Evolutionary conservation across 305 asterid genomes (phyloP), one percentile per base, ranked within the genome.

Genomic region (Fraxinus nigra): DNA sequence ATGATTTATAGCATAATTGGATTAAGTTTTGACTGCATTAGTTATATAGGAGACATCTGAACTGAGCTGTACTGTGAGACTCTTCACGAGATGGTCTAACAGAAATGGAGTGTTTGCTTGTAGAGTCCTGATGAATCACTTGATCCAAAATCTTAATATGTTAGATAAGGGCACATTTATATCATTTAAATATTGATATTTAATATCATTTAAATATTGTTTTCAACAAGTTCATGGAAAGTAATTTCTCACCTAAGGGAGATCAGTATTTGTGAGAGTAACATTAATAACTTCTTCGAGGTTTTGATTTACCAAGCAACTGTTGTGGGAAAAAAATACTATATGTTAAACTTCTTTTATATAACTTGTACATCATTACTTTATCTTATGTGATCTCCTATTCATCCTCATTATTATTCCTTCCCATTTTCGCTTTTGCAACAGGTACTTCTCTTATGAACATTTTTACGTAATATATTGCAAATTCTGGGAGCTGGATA

Each of bases 401-500:
- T 51, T 56, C 56, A 26, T 79, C 69, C 54, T 79, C n/a, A 2
- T 26, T 73, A 35, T 56, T 34, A 56, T 77, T 75, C 73, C 73
- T 38, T 28, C 75, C 67, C 77, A n/a, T 22, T 77, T 73, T 54
- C 48, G 43, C 54, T 61, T 84, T 72, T 85, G 80, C 88, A 85
- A 79, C 93, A 95, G 99, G 93, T 94, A 94, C 90, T 95, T 95
- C 90, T 95, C 99, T 18, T 95, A 95, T 75, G 99, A 95, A 88
- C 99, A 95, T 90, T 95, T 95, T 80, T 95, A 95, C 80, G 99
- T 95, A 90, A 95, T 95, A 92, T 95, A 95, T 86, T 95, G 99
- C 95, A 95, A 95, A 89, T 95, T 95, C 83, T 95, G 99, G 99
- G 99, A 95, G 93, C 97, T 95, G 86, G 99, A 95, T 81, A 88